These are phyloP conservation scores for Oidium heveae DNA, from an alignment of 2,329 filamentous ascomycete species.

Conservation along the genomic window DNA sequence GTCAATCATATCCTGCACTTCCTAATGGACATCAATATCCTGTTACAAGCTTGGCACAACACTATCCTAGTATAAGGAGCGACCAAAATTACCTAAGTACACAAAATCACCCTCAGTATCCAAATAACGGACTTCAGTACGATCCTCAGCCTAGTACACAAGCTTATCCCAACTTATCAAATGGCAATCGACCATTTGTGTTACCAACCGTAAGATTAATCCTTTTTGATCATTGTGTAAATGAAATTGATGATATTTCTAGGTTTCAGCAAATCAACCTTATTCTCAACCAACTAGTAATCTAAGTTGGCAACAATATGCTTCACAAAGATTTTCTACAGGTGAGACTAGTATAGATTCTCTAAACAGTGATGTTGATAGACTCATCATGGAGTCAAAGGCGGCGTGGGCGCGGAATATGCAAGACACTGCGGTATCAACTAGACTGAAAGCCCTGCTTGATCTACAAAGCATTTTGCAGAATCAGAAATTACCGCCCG, in stretches of 20 bases:
- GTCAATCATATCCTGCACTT: constrained; percentile 1
- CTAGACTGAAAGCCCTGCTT: constrained; percentile 59
- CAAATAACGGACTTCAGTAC: constrained; percentile 1
- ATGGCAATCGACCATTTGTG: constrained; percentile 9
- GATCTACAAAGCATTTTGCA: constrained; percentile 64
- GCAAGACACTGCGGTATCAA: constrained; percentile 50
- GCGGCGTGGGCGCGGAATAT: constrained; percentile 51
- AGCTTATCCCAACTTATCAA: constrained; percentile 1
- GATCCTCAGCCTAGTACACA: constrained; percentile 2
- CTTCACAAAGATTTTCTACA: constrained; percentile 9
- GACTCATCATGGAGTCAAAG: constrained; percentile 47
- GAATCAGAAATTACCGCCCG: constrained; percentile 49
- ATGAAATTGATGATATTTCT: not conserved
- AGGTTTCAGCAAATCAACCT: constrained; percentile 8
- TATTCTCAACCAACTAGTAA: constrained; percentile 17
- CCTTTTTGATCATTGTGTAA: not conserved
- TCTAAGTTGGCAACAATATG: constrained; percentile 13
- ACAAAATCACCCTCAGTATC: not conserved
- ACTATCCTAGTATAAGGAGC: not conserved
- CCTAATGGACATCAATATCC: constrained; percentile 3
- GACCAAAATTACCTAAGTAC: not conserved
- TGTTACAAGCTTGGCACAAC: constrained; percentile 1
- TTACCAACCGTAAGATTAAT: constrained; percentile 9
- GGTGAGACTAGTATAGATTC: constrained; percentile 38
- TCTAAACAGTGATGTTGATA: constrained; percentile 62